Conservation (phyloP, 2,329 filamentous ascomycete species). For the Penicillium sp. region DNA sequence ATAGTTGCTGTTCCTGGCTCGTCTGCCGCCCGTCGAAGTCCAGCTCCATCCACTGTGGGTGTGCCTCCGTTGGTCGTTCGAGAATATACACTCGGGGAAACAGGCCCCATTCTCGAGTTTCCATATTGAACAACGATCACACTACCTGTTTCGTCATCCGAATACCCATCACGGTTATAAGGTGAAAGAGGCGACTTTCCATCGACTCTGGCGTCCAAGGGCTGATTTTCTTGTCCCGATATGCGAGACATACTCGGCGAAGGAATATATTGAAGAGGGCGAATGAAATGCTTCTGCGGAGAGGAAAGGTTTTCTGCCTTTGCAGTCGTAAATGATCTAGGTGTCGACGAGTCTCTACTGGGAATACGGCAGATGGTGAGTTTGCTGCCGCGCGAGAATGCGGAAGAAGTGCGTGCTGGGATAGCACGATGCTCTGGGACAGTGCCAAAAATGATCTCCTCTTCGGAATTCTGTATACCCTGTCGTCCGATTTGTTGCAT, state of each 20-base stretch:
- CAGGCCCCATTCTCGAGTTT: constrained; percentile 16
- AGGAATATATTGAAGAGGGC: not conserved
- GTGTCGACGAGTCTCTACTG: constrained; percentile 36
- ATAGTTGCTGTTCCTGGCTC: constrained; percentile 45
- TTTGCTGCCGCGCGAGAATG: constrained; percentile 27
- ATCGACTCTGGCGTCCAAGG: not conserved
- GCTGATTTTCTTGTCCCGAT: constrained; percentile 2
- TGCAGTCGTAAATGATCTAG: constrained; percentile 37
- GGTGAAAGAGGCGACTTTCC: not conserved
- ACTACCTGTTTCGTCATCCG: constrained; percentile 26
- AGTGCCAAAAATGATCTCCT: constrained; percentile 32
- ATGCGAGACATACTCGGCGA: constrained; percentile 7
- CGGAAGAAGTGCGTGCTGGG: constrained; percentile 33
- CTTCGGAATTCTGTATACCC: constrained; percentile 21
- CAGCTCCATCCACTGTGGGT: constrained; percentile 12
- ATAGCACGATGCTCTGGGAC: constrained; percentile 37
- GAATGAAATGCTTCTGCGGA: constrained; percentile 21
- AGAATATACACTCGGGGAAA: constrained; percentile 50
- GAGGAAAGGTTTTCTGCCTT: constrained; percentile 24
- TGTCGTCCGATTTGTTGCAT: constrained; percentile 44
- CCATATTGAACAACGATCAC: constrained; percentile 19
- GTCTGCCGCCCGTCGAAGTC: constrained; percentile 4
- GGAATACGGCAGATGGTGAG: constrained; percentile 37
- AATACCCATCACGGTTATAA: constrained; percentile 9
- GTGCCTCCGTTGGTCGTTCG: constrained; percentile 43